These are phyloP conservation scores for Fusarium brevicatenulatum DNA, from an alignment of 2,329 filamentous ascomycete species.

Conservation along the genomic window DNA sequence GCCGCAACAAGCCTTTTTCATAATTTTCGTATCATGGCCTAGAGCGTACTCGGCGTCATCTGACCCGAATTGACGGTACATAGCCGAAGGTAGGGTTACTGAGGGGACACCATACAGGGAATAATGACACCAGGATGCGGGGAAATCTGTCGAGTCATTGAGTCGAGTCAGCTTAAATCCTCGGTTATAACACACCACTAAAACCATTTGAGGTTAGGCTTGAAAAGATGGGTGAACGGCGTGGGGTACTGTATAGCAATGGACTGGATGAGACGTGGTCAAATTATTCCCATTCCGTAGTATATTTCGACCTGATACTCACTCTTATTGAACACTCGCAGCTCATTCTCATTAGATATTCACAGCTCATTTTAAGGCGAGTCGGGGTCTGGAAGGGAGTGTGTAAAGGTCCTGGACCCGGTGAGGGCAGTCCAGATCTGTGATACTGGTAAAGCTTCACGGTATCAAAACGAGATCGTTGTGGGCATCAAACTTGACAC, in stretches of 20 bases:
- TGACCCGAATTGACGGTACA: neutral
- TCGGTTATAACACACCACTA: neutral
- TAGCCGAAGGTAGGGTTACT: neutral
- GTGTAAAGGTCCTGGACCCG: too few relatives aligned
- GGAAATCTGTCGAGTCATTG: neutral
- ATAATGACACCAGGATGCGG: neutral
- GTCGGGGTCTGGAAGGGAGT: too few relatives aligned
- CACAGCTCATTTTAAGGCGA: too few relatives aligned
- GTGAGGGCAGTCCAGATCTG: neutral
- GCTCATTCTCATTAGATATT: too few relatives aligned
- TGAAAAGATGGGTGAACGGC: neutral
- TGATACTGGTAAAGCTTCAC: fast-evolving
- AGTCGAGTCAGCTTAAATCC: slow-evolving; percentile 1
- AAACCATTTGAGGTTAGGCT: neutral
- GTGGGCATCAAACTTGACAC: neutral
- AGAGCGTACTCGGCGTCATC: neutral
- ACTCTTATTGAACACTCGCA: fast-evolving
- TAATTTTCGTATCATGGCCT: neutral
- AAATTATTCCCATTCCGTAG: neutral
- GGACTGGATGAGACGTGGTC: neutral
- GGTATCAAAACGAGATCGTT: neutral
- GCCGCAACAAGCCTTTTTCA: neutral
- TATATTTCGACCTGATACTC: fast-evolving
- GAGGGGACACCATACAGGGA: neutral
- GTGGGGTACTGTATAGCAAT: neutral